phyloP scores from a whole-genome alignment of 305 asterid genomes.

The Rubia peregrina region DNA sequence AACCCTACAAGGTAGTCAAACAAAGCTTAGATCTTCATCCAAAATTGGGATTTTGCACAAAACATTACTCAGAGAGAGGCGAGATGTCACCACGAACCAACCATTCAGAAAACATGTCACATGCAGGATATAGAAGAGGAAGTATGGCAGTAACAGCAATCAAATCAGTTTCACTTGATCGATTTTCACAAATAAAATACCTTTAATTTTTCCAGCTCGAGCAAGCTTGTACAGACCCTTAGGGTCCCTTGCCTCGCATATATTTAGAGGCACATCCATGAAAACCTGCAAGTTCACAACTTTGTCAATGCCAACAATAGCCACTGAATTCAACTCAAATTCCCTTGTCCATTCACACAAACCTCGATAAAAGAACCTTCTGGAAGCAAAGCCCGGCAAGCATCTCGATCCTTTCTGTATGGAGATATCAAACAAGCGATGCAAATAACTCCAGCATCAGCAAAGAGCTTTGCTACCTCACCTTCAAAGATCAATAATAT shows the following conservation, averaged over 20 bases:
- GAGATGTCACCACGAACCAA: too few relatives aligned
- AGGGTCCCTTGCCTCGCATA: conserved; percentile 90
- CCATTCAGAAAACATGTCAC: neutral
- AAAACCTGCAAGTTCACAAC: conserved; percentile 46
- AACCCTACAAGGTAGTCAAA: conserved; percentile 44
- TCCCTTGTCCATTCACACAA: conserved; percentile 17
- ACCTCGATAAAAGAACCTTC: conserved; percentile 95
- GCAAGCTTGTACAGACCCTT: conserved; percentile 95
- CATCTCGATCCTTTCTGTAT: conserved; percentile 86
- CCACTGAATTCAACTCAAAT: conserved; percentile 4
- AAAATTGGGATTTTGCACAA: neutral
- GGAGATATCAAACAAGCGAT: conserved; percentile 98
- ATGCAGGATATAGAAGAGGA: neutral
- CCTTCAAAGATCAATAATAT: conserved; percentile 34
- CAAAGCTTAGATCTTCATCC: neutral
- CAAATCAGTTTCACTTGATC: neutral
- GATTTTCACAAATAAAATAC: conserved; percentile 22
- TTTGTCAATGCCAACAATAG: conserved; percentile 4
- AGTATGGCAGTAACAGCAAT: neutral
- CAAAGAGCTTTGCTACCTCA: conserved; percentile 95
- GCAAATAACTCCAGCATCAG: conserved; percentile 97
- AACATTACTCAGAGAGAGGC: neutral
- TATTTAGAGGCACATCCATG: conserved; percentile 75
- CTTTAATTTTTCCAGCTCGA: conserved; percentile 88
- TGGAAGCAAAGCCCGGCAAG: conserved; percentile 74